These are phyloP conservation scores for Cairneyella variabilis DNA, from an alignment of 495 filamentous ascomycete genomes.

Conservation along the genomic window DNA sequence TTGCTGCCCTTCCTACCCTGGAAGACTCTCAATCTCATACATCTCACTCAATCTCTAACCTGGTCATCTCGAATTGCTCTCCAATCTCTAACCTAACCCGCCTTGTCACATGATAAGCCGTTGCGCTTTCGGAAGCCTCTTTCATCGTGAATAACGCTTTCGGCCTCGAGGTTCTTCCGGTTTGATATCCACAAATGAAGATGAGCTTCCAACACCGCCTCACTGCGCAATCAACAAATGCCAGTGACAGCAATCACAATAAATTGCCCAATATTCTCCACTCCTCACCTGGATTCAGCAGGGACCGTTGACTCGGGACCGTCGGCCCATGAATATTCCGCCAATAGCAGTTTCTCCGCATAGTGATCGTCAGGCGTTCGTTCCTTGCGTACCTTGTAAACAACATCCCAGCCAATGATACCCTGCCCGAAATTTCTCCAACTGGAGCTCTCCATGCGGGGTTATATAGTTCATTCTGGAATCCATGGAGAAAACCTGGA, in stretches of 20 bases:
- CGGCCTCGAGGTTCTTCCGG: constrained; percentile 10
- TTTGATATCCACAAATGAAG: not conserved
- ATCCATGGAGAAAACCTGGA: no score
- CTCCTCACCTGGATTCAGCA: no score
- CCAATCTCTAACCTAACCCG: no score
- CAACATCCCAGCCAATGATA: constrained; percentile 8
- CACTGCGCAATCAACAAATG: not conserved
- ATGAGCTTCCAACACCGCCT: not conserved
- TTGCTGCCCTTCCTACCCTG: no score
- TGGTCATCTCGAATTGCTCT: no score
- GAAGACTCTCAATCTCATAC: no score
- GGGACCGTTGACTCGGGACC: not conserved
- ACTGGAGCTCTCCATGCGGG: constrained; percentile 12
- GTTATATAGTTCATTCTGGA: constrained; percentile 8
- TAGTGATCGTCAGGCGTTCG: not conserved
- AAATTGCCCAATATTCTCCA: no score
- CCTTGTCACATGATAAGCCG: not conserved
- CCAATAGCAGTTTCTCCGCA: constrained; percentile 9
- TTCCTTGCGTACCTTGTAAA: constrained; percentile 8
- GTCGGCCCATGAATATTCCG: constrained; percentile 19
- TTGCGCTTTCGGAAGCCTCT: not conserved
- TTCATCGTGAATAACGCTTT: not conserved
- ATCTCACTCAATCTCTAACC: no score
- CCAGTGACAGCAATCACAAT: not conserved
- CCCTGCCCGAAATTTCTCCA: not conserved